phyloP scores from a whole-genome alignment of 441 rosid species.

The Cnidoscolus chayamansa region DNA sequence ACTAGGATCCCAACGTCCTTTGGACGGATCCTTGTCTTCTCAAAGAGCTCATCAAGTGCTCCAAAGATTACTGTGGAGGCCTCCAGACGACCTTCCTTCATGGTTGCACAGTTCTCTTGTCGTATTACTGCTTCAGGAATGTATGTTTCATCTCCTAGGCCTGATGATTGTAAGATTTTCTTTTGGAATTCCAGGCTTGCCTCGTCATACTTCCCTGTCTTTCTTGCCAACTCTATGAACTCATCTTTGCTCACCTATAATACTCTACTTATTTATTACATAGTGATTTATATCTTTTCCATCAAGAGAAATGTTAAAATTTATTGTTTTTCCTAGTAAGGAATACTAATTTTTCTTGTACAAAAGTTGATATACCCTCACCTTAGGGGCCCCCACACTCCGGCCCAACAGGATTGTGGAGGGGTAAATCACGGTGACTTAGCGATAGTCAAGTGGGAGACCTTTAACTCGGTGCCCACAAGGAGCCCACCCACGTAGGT shows the following conservation, averaged over 20 bases:
- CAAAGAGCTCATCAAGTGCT: slow-evolving; percentile 78
- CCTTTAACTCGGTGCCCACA: too few species aligned
- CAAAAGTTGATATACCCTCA: too few species aligned
- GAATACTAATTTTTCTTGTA: too few species aligned
- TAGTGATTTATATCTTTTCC: too few species aligned
- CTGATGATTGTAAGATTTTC: slow-evolving; percentile 66
- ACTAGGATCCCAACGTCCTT: slow-evolving; percentile 87
- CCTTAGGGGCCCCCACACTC: too few species aligned
- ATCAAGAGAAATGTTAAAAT: too few species aligned
- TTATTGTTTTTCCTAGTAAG: too few species aligned
- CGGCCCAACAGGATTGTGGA: too few species aligned
- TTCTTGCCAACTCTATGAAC: slow-evolving; percentile 53
- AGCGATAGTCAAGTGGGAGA: too few species aligned
- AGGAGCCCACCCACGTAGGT: too few species aligned
- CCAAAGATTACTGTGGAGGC: slow-evolving; percentile 83
- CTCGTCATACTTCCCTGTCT: slow-evolving; percentile 63
- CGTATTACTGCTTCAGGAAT: slow-evolving; percentile 58
- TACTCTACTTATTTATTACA: neutral
- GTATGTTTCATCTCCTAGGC: slow-evolving; percentile 79
- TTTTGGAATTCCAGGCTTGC: slow-evolving; percentile 53
- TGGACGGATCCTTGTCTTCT: slow-evolving; percentile 68
- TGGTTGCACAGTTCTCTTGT: slow-evolving; percentile 55
- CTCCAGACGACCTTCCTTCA: slow-evolving; percentile 81
- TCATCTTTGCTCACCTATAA: slow-evolving; percentile 62
- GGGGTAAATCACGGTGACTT: too few species aligned